Percentiles rank a stretch among this genome's conserved stretches.
These are phyloP conservation scores for Mycena citricolor DNA, from an alignment of 1,284 basidiomycete genomes.

Conservation along the genomic window DNA sequence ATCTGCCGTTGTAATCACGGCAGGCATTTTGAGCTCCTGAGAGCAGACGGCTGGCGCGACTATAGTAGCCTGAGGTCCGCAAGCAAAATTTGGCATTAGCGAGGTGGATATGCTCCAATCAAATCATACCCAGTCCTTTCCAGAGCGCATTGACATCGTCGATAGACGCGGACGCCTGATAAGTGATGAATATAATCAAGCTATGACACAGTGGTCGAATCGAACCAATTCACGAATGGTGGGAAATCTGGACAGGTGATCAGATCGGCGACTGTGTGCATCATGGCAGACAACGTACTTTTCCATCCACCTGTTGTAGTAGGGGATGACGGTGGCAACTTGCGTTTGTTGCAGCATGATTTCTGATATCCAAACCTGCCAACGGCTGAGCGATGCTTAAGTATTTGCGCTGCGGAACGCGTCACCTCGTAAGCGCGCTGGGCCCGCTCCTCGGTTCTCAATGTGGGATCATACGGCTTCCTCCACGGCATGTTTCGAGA, in stretches of 20 bases:
- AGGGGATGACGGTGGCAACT: conserved; percentile 85
- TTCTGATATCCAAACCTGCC: conserved; percentile 85
- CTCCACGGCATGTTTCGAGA: conserved; percentile 86
- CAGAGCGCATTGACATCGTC: conserved; percentile 87
- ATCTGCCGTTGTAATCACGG: conserved; percentile 60
- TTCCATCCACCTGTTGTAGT: conserved; percentile 84
- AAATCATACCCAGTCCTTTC: conserved; percentile 68
- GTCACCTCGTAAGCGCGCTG: conserved; percentile 80
- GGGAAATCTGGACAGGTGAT: conserved; percentile 61
- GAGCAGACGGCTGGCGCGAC: conserved; percentile 79
- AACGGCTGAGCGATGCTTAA: no score
- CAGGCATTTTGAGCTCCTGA: conserved; percentile 78
- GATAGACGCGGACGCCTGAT: conserved; percentile 67
- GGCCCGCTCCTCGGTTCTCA: conserved; percentile 51
- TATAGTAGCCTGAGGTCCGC: conserved; percentile 83
- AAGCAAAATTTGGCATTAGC: neutral
- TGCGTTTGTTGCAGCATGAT: conserved; percentile 99
- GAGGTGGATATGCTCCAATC: neutral
- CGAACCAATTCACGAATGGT: conserved; percentile 76
- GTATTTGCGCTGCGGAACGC: no score
- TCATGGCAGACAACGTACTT: conserved; percentile 46
- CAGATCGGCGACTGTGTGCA: conserved; percentile 21
- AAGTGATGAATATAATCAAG: conserved; percentile 6
- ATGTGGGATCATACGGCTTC: conserved; percentile 58
- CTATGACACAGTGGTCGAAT: neutral